Conservation (phyloP, 2,329 filamentous ascomycete genomes). For the Fusarium transvaalense region DNA sequence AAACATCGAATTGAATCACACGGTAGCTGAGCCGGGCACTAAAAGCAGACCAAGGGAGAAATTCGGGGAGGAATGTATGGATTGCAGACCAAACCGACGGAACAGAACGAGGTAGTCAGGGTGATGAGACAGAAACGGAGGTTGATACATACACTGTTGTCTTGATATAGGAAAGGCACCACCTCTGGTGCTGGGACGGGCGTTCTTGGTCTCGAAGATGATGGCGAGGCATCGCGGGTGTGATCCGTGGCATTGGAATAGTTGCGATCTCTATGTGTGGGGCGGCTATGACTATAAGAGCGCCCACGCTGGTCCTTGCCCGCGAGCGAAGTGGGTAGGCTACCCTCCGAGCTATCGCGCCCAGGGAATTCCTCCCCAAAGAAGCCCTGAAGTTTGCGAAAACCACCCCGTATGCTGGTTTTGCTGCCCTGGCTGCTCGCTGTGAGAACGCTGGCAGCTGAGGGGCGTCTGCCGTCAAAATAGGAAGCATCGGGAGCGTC, state of each 20-base stretch:
- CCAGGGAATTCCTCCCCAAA: conserved; percentile 90
- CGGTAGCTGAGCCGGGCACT: conserved; percentile 12
- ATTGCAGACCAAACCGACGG: conserved; percentile 26
- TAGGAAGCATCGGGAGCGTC: conserved; percentile 73
- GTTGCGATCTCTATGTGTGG: conserved; percentile 77
- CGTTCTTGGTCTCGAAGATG: conserved; percentile 82
- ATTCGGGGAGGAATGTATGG: conserved; percentile 32
- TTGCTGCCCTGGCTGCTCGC: conserved; percentile 88
- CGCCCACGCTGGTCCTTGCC: conserved; percentile 72
- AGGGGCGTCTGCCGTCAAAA: conserved; percentile 84
- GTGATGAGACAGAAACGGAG: conserved; percentile 45
- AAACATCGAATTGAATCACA: conserved; percentile 3
- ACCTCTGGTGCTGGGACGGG: conserved; percentile 91
- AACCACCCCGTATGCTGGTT: conserved; percentile 75
- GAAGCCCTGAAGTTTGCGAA: conserved; percentile 89
- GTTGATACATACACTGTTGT: conserved; percentile 71
- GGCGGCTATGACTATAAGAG: conserved; percentile 70
- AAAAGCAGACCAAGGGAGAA: conserved; percentile 26
- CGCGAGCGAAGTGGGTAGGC: conserved; percentile 63
- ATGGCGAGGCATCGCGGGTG: conserved; percentile 79
- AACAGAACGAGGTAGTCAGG: conserved; percentile 20
- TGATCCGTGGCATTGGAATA: conserved; percentile 82
- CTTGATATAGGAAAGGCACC: conserved; percentile 97
- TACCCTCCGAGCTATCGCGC: conserved; percentile 79
- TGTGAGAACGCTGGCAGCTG: conserved; percentile 82